phyloP scores from a whole-genome alignment of 2,329 filamentous ascomycete species.

The Chaetomium globosum region DNA sequence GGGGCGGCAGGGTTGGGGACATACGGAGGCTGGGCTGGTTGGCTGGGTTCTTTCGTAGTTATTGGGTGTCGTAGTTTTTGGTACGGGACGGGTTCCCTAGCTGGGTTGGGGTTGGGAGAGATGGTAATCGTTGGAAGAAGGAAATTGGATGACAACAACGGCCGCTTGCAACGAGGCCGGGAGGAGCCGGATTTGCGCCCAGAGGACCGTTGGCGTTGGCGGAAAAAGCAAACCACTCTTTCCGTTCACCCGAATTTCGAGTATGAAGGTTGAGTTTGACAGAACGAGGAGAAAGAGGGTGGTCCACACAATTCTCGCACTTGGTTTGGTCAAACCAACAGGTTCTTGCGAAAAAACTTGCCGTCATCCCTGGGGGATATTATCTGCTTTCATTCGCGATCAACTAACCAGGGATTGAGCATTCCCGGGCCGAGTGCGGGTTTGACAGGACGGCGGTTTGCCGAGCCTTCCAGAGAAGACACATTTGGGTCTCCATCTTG shows the following conservation, averaged over 20 bases:
- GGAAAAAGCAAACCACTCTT: constrained; percentile 14
- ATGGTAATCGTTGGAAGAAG: neutral
- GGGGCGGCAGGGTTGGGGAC: neutral
- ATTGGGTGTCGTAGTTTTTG: neutral
- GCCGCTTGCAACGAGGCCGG: neutral
- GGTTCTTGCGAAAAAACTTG: neutral
- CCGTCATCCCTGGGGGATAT: constrained; percentile 6
- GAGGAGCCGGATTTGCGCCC: neutral
- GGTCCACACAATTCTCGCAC: neutral
- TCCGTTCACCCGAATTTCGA: neutral
- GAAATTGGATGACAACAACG: neutral
- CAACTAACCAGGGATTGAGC: neutral
- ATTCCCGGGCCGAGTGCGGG: neutral
- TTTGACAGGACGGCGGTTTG: constrained; percentile 7
- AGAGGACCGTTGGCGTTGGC: constrained; percentile 14
- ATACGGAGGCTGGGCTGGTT: neutral
- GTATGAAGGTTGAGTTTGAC: neutral
- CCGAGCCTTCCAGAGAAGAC: neutral
- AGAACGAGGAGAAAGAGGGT: neutral
- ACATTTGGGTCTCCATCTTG: neutral
- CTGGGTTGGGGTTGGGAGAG: neutral
- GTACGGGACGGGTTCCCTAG: neutral
- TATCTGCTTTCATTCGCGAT: constrained; percentile 4
- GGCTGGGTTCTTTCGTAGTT: too few relatives aligned
- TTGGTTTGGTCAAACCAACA: neutral